Conservation (phyloP, 2,329 filamentous ascomycete genomes). For the Aaosphaeria arxii region DNA sequence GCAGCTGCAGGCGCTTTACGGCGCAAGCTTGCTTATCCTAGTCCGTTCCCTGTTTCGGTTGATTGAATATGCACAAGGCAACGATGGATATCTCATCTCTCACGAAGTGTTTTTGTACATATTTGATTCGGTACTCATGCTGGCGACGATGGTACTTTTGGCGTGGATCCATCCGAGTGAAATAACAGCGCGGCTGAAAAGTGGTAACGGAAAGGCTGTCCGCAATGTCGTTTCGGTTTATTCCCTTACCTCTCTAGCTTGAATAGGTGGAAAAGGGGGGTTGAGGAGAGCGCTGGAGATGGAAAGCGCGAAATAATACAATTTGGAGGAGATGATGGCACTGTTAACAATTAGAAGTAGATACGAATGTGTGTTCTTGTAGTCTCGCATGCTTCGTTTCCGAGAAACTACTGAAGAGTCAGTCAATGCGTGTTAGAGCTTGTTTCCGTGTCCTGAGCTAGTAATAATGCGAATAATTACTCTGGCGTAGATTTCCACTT, state of each 20-base stretch:
- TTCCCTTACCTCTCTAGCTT: neutral
- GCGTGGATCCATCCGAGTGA: neutral
- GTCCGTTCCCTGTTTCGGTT: neutral
- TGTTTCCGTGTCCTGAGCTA: too few species aligned
- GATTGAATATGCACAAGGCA: neutral
- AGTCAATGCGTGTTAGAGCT: too few species aligned
- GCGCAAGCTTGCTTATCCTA: neutral
- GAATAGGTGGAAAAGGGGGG: neutral
- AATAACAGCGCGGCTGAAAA: neutral
- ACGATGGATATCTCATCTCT: neutral
- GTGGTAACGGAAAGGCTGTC: neutral
- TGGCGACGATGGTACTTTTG: neutral
- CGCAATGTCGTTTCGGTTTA: neutral
- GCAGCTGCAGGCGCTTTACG: neutral
- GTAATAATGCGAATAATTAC: too few species aligned
- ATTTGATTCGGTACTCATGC: neutral
- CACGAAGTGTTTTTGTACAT: neutral
- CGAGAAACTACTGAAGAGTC: too few species aligned
- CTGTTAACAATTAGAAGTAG: too few species aligned
- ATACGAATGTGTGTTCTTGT: too few species aligned
- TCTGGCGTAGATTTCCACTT: too few species aligned
- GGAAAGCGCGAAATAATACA: too few species aligned
- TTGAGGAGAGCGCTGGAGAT: neutral
- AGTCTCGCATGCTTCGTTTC: too few species aligned
- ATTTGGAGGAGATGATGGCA: too few species aligned